Base-by-base conservation (phyloP, 805 yeast species). In the Candida odintsovae region DNA sequence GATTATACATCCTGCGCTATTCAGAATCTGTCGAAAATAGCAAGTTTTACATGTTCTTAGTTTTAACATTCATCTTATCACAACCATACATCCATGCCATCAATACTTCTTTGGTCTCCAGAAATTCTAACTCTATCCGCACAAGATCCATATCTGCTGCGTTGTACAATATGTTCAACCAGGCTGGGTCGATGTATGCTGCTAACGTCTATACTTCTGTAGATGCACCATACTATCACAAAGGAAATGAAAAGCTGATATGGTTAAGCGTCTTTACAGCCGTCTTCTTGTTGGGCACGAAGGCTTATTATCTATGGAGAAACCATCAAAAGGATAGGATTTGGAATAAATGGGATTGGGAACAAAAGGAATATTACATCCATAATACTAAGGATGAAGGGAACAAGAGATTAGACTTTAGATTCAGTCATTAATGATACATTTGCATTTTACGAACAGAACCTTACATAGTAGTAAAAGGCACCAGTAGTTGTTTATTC, bases 81-180 rank as follows among this genome's bases (percentile, higher is more conserved):
- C 45, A 41, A 21, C 48, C 48, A 31, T 45, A 41, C 21, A 39
- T 40, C 22, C 48, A 45, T 25, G 33, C 48, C 0, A 41, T 45
- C 3, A 45, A 45, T 26, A 38, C 38, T 6, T 42, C 46, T 6
- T 45, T 85, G 80, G 72, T 77, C 40, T 81, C 89, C 0, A 61
- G 76, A 39, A 83, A 83, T 55, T 72, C 86, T 7, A 76, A 78
- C 56, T 70, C 83, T 1, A 83, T 84, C 25, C 66, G 79, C 36
- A 67, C 78, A 3, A 66, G 90, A 53, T 75, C 88, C 0, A 77
- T 83, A 3, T 73, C 83, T 11, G 77, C 87, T 0, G 80, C 89
- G 0, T 46, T 83, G 38, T 80, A 77, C 62, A 84, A 83, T 56
- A 81, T 83, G 75, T 75, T 72, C 61, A 78, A 75, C 5, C 90